Conservation (phyloP, 139 green algal species). For the Mesotaenium endlicherianum region DNA sequence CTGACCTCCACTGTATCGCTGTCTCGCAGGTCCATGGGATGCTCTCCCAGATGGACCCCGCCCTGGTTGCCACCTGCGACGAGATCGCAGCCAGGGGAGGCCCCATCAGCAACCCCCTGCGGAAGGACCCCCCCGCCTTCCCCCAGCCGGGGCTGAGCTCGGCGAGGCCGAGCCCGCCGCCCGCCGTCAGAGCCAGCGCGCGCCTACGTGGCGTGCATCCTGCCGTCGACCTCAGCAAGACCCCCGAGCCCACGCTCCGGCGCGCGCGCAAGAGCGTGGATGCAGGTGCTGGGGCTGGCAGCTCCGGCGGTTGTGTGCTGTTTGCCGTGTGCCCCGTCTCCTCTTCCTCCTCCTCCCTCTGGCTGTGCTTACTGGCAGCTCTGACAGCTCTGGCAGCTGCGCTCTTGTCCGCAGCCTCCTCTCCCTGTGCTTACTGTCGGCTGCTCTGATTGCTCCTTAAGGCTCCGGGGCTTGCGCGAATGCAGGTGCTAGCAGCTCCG, state of each 20-base stretch:
- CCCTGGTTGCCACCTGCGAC: slow-evolving; percentile 18
- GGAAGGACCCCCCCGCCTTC: neutral
- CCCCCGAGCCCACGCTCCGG: neutral
- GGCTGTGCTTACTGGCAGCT: too few species aligned
- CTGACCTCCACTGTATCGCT: too few species aligned
- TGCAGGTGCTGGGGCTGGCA: neutral
- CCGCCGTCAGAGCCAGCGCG: slow-evolving; percentile 6
- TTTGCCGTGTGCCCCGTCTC: too few species aligned
- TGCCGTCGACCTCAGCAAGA: slow-evolving; percentile 11
- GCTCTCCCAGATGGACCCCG: slow-evolving; percentile 45
- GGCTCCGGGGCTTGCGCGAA: too few species aligned
- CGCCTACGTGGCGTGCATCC: slow-evolving; percentile 22
- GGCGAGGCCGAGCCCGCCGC: neutral
- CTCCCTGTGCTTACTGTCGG: too few species aligned
- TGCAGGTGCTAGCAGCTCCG: too few species aligned
- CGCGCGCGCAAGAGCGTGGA: neutral
- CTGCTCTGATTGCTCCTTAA: too few species aligned
- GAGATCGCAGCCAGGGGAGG: slow-evolving; percentile 33
- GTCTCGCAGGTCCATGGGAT: slow-evolving; percentile 29
- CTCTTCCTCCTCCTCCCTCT: too few species aligned
- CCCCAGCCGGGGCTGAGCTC: neutral
- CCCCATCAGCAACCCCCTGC: neutral
- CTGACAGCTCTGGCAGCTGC: too few species aligned
- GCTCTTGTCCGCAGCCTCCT: too few species aligned
- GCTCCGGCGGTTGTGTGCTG: neutral